Conservation (phyloP, 805 yeast genomes). For the Nadsonia fulvescens region DNA sequence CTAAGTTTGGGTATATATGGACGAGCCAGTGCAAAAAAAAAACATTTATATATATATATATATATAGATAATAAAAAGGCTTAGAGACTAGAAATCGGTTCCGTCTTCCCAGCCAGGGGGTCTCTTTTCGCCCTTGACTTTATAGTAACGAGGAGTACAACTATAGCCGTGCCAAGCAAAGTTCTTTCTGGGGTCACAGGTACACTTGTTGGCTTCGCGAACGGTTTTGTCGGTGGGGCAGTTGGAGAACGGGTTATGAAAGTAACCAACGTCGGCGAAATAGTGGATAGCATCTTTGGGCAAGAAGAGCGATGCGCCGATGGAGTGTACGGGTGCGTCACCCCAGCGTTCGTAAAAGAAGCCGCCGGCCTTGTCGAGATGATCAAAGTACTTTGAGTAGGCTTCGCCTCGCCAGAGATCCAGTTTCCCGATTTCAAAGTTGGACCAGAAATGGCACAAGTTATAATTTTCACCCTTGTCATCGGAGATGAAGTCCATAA, state of each 20-base stretch:
- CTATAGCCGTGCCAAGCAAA: slow-evolving; percentile 24
- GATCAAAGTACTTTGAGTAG: slow-evolving; percentile 35
- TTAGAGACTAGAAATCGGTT: too few species aligned
- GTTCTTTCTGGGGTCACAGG: slow-evolving; percentile 45
- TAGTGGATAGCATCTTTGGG: slow-evolving; percentile 34
- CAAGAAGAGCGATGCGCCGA: slow-evolving; percentile 40
- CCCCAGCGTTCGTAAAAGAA: slow-evolving; percentile 70
- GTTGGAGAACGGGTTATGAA: slow-evolving; percentile 35
- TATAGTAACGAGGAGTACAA: slow-evolving; percentile 21
- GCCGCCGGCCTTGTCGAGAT: slow-evolving; percentile 42
- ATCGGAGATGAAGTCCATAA: slow-evolving; percentile 52
- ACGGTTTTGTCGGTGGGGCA: slow-evolving; percentile 32
- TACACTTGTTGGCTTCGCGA: slow-evolving; percentile 46
- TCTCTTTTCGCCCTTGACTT: slow-evolving; percentile 13
- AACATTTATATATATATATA: too few species aligned
- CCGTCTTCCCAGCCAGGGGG: slow-evolving; percentile 19
- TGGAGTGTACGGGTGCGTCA: slow-evolving; percentile 57
- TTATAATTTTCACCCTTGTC: slow-evolving; percentile 50
- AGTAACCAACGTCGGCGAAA: slow-evolving; percentile 44
- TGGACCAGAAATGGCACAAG: slow-evolving; percentile 77
- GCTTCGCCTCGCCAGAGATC: slow-evolving; percentile 39
- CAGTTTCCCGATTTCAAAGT: slow-evolving; percentile 47
- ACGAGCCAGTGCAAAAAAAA: too few species aligned
- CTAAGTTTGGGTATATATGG: too few species aligned
- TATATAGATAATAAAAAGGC: too few species aligned